Conservation (phyloP, 352 stramenopile species). For the Pythium volutum region DNA sequence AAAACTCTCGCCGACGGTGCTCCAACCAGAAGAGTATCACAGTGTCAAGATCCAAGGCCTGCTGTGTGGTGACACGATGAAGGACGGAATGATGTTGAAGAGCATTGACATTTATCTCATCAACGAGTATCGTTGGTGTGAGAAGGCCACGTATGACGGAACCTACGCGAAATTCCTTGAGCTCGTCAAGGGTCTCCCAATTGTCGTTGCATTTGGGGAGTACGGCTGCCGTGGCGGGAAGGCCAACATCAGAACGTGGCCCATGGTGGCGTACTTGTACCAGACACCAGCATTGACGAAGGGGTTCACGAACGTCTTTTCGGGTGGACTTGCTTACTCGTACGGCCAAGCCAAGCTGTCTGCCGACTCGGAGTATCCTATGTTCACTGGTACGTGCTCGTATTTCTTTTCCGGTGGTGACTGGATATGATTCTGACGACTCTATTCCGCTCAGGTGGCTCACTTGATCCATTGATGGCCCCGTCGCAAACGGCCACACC, state of each 20-base stretch:
- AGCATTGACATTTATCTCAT: constrained; percentile 89
- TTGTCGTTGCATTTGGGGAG: constrained; percentile 78
- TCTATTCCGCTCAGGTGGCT: constrained; percentile 36
- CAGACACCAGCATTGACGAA: constrained; percentile 59
- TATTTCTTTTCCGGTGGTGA: not conserved
- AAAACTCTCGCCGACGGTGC: constrained; percentile 36
- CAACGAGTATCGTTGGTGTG: constrained; percentile 88
- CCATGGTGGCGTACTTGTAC: constrained; percentile 82
- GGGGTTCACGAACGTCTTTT: constrained; percentile 76
- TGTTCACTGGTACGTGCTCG: constrained; percentile 63
- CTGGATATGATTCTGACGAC: not conserved
- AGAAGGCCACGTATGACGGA: constrained; percentile 58
- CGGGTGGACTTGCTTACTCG: constrained; percentile 79
- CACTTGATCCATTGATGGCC: constrained; percentile 52
- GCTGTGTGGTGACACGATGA: constrained; percentile 82
- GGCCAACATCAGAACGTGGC: constrained; percentile 51
- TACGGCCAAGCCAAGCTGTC: constrained; percentile 81
- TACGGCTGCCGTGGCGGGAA: constrained; percentile 74
- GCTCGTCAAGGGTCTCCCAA: constrained; percentile 73
- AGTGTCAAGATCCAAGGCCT: constrained; percentile 81
- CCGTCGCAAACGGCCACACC: constrained; percentile 54
- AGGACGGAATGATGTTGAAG: constrained; percentile 71
- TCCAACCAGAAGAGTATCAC: constrained; percentile 70
- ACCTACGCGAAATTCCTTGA: constrained; percentile 73
- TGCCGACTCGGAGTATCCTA: constrained; percentile 65